Conservation (phyloP, 441 rosid species). For the Syzygium malaccense region DNA sequence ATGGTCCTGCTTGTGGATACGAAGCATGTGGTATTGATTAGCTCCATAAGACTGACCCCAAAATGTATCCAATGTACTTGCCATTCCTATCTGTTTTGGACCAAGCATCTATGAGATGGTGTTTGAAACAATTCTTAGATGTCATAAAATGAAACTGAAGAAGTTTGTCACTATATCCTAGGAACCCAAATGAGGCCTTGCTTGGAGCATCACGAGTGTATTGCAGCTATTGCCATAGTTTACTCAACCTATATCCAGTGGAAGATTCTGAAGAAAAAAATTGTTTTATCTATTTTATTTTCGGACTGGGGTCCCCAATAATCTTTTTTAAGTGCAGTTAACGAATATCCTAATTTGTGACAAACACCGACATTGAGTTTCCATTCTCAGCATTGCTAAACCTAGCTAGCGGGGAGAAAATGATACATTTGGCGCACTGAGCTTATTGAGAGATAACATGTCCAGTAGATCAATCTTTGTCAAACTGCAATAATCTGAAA, state of each 20-base stretch:
- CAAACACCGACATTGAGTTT: background rate
- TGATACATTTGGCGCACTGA: background rate
- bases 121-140: background rate
- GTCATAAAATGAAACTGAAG: background rate
- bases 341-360: background rate
- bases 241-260: background rate
- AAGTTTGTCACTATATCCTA: background rate
- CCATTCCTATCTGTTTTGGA: slow-evolving; percentile 31
- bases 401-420: background rate
- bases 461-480: background rate
- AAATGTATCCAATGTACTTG: slow-evolving; percentile 32
- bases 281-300: background rate
- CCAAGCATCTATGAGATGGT: background rate
- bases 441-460: background rate
- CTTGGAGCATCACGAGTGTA: background rate
- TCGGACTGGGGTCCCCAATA: background rate
- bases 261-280: background rate
- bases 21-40: slow-evolving; percentile 29
- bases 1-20: background rate
- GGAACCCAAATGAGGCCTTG: background rate
- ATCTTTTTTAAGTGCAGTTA: background rate
- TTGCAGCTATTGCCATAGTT: background rate
- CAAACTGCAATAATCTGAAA: background rate
- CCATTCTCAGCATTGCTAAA: background rate
- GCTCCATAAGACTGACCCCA: slow-evolving; percentile 46